Percentiles rank a stretch among this genome's conserved stretches.
Evolutionary conservation across 495 filamentous ascomycete genomes (phyloP).

Genomic region (Pyrenopolyporus hunteri): DNA sequence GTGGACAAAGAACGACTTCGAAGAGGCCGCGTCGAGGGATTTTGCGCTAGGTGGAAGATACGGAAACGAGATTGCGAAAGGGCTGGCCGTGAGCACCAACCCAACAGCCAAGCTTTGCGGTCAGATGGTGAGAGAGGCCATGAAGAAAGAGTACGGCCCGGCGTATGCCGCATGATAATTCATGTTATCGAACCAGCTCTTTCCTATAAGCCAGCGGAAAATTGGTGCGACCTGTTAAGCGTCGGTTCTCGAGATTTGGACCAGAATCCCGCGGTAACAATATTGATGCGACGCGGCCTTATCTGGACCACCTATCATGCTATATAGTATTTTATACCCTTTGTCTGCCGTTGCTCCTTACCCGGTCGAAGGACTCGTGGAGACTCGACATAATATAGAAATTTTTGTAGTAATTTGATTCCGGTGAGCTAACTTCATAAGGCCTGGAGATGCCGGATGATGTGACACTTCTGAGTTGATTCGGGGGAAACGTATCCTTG

Average conservation of each 20-base stretch:
- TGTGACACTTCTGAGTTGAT: no score
- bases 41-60: constrained; percentile 78
- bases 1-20: constrained; percentile 62
- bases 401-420: neutral
- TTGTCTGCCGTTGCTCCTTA: neutral
- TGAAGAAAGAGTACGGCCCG: constrained; percentile 73
- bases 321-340: neutral
- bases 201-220: neutral
- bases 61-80: constrained; percentile 78
- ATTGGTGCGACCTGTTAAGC: no score
- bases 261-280: no score
- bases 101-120: constrained; percentile 90
- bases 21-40: constrained; percentile 73
- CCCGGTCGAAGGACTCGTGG: neutral
- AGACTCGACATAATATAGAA: neutral
- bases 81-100: constrained; percentile 79
- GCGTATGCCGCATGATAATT: constrained; percentile 40
- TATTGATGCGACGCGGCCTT: neutral
- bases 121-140: constrained; percentile 82
- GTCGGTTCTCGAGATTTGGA: no score
- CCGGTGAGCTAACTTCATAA: no score
- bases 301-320: neutral
- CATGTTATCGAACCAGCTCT: neutral
- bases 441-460: no score
- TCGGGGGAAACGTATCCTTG: no score